A percentile compares a stretch with the other conserved stretches of the same genome.
Evolutionary conservation across 2,329 filamentous ascomycete genomes (phyloP).

Genomic region (Cylindrodendrum hubeiense): DNA sequence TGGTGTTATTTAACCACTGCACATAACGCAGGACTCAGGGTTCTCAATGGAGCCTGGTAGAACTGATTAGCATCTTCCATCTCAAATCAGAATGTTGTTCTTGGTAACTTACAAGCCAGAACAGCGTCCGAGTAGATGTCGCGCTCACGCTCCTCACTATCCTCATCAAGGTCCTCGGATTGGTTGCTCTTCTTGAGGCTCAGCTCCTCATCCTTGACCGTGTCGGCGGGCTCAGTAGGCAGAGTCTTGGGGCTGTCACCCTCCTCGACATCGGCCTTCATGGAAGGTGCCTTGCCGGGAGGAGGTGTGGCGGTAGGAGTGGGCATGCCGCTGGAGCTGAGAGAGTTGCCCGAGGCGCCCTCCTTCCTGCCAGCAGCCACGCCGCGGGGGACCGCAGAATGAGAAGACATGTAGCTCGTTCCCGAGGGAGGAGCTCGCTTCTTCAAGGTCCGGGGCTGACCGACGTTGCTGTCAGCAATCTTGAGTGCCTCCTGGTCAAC

Average conservation of each 20-base stretch:
- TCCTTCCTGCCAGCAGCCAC: conserved; percentile 72
- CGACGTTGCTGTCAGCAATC: conserved; percentile 84
- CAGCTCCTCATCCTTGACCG: conserved; percentile 74
- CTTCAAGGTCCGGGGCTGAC: conserved; percentile 73
- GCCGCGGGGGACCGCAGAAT: conserved; percentile 74
- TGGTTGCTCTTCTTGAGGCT: conserved; percentile 66
- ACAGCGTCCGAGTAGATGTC: conserved; percentile 97
- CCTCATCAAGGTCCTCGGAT: conserved; percentile 79
- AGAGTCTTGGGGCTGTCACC: conserved; percentile 85
- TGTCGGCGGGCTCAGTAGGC: conserved; percentile 76
- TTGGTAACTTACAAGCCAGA: conserved; percentile 77
- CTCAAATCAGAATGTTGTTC: not conserved
- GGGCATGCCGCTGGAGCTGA: conserved; percentile 71
- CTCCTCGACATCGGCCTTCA: conserved; percentile 83
- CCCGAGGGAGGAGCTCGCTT: conserved; percentile 75
- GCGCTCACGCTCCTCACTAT: conserved; percentile 81
- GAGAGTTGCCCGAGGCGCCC: conserved; percentile 51
- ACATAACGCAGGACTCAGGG: conserved; percentile 95
- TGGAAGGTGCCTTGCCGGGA: conserved; percentile 73
- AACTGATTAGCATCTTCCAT: conserved; percentile 47
- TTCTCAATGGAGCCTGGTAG: conserved; percentile 90
- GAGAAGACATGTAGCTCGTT: conserved; percentile 60
- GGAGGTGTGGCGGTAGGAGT: conserved; percentile 78
- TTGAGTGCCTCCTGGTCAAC: conserved; percentile 97
- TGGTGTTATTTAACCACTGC: conserved; percentile 78